Evolutionary conservation across 2,329 filamentous ascomycete genomes (phyloP), one percentile per base, ranked within the genome.

Genomic region (Didymella glomerata): DNA sequence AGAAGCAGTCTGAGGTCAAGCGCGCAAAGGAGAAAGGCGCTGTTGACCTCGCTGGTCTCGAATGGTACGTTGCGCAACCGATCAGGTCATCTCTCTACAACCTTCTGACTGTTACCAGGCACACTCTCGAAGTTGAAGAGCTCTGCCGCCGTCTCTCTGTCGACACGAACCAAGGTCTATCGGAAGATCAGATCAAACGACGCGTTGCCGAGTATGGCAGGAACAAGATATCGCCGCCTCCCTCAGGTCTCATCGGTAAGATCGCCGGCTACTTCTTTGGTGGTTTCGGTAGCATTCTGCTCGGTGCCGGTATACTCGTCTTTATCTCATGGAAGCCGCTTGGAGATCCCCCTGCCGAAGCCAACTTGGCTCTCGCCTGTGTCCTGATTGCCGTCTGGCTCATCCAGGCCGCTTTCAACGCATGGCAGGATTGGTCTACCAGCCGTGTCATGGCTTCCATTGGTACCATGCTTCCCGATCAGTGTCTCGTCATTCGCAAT

Each of bases 391-490:
- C 86, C 6, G 90, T 93, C 8, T 93, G 90, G 88, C 61, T 81
- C 49, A 76, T 80, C n/a, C 81, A 83, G 56, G 81, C 81, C 11
- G 73, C 70, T 1, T 83, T 83, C 62, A 84, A 80, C 2, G 93
- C 92, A 78, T 82, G 78, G 75, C 80, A 81, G 62, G 90, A 93
- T 72, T 93, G 90, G 85, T 91, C 89, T 2, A 90, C 89, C 0
- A 89, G 86, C 1, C 81, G 88, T 5, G 90, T 92, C 54, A 93
- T 93, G 91, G 85, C 87, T 18, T 91, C 89, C 0, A 93, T 93
- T 72, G 90, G 88, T 47, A 88, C 85, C 18, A 91, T 93, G 90
- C 81, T 93, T n/a, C 90, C 90, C 0, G 90, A 92, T 66, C 82
- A 87, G 58, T 91, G 88, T 67, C 79, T 88, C 25, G 82, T 90